Evolutionary conservation across 192 early-diverging fungal species (phyloP), one percentile per base, ranked within the genome.

Genomic region (Funneliformis mosseae): DNA sequence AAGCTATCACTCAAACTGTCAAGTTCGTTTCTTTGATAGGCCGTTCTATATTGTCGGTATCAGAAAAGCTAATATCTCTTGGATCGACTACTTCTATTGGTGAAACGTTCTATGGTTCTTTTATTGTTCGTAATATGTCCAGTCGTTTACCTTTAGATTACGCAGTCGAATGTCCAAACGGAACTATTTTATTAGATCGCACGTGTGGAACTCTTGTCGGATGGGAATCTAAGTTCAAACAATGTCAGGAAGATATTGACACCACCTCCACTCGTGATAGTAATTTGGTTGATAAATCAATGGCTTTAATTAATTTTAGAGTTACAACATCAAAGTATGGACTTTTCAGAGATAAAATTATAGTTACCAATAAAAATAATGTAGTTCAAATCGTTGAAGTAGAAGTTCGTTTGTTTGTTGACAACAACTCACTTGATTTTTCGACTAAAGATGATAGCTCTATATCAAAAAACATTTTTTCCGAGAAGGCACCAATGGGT

Each of bases 1-100:
- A 85, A 38, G 83, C 93, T 18, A 81, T 86, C 8, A 91, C 88
- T 9, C 95, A 96, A 75, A 93, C 93, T 1, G 88, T 95, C 38
- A 94, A 92, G 74, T 96, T 96, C 60, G 90, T 85, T 7, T 93
- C 95, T 0, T 84, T 92, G 23, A 95, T 96, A 83, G 95, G 95
- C 4, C 90, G 92, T 25, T 96, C 95, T 5, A 83, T 92, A 78
- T 80, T 96, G 23, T 82, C 87, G n/a, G 87, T 95, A 0, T 93
- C 93, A 0, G 85, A 91, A 21, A 85, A 81, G 0, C 28, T 92
- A 2, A 88, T 96, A 61, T 92, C 94, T 60, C 85, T 96, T 61
- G 95, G 95, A 0, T 85, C 84, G 59, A 87, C 89, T 6, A 80
- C 82, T 7, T 74, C 81, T 12, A 77, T 87, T 16, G 88, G 87